Percentiles rank a stretch among this genome's conserved stretches.
Conservation (phyloP, 1,139 yeast species). For the Scheffersomyces titani region DNA sequence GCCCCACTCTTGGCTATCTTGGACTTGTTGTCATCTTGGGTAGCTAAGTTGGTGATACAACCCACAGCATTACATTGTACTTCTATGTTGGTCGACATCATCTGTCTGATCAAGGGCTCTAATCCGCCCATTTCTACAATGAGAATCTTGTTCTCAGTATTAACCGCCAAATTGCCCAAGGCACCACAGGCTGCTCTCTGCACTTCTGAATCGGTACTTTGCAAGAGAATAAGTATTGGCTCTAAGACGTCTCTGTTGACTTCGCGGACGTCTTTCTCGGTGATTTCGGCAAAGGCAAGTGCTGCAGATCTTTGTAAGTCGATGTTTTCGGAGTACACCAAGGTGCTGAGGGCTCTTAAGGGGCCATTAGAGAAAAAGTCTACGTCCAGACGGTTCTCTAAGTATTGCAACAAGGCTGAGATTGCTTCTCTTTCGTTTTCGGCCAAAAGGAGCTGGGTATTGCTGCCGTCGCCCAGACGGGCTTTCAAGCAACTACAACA, state of each 20-base stretch:
- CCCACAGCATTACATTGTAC: slow-evolving; percentile 99
- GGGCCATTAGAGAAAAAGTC: slow-evolving; percentile 94
- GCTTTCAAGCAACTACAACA: slow-evolving; percentile 62
- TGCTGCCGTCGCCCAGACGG: slow-evolving; percentile 43
- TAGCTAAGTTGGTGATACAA: slow-evolving; percentile 95
- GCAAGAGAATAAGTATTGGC: slow-evolving; percentile 85
- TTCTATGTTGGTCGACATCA: slow-evolving; percentile 96
- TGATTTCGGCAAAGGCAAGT: slow-evolving; percentile 95
- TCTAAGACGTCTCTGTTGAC: slow-evolving; percentile 90
- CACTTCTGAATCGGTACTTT: slow-evolving; percentile 87
- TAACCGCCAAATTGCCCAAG: slow-evolving; percentile 92
- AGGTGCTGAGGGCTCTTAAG: slow-evolving; percentile 82
- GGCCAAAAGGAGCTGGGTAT: slow-evolving; percentile 82
- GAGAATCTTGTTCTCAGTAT: slow-evolving; percentile 87
- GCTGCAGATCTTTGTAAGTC: slow-evolving; percentile 98
- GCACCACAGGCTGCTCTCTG: slow-evolving; percentile 99
- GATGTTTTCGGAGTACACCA: slow-evolving; percentile 91
- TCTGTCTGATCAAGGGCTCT: slow-evolving; percentile 93
- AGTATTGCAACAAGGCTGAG: slow-evolving; percentile 79
- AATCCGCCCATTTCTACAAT: slow-evolving; percentile 98
- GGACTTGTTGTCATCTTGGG: slow-evolving; percentile 96
- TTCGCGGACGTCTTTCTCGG: slow-evolving; percentile 91
- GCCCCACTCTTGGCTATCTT: slow-evolving; percentile 98
- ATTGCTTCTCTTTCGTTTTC: slow-evolving; percentile 98
- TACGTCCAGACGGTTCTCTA: slow-evolving; percentile 82